Base-by-base conservation (phyloP, 495 filamentous ascomycete species). In the Xylaria longipes region DNA sequence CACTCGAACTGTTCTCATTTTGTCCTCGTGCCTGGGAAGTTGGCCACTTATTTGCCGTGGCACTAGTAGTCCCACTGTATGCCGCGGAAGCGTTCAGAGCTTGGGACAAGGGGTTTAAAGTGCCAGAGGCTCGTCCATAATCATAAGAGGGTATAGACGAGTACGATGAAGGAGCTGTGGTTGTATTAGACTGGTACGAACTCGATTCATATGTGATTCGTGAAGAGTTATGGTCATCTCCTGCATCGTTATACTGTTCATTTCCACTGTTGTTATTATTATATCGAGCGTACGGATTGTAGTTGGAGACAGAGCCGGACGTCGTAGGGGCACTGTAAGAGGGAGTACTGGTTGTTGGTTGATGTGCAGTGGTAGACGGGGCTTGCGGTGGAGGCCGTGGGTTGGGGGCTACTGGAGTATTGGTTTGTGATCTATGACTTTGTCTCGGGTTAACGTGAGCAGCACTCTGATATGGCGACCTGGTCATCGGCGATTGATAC, bases 121-220 rank as follows among this genome's bases (percentile, higher is more conserved):
- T 43, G 20, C 52, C 65, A 60, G 45, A 71, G 37, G 62, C 43
- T 37, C 72, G 72, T n/a, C 73, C 65, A 72, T 76, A 76, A 63
- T 77, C 76, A 58, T 76, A 72, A 22, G 75, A 72, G 2, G 69
- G 68, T 4, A 64, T 25, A 11, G 77, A 74, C 3, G 75, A 71
- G 27, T 74, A 77, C 15, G 75, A 74, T 4, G 70, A 50, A 7
- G 76, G 65, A 29, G 76, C 65, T 46, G 75, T 74, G 14, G 56
- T 72, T 50, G 71, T 25, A 46, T 22, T 60, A 25, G 73, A 46
- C 48, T 76, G 76, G 68, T 79, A 78, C 17, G 77, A 72, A 41
- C 69, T 74, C 37, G 77, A 70, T 14, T 78, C 65, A 62, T 79
- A 79, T 12, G 77, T 37, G 50, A 78, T 70, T 39, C 72, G 70